Percentiles rank a stretch among this genome's conserved stretches.
phyloP scores from a whole-genome alignment of 805 yeast genomes.

The Candida maltosa region DNA sequence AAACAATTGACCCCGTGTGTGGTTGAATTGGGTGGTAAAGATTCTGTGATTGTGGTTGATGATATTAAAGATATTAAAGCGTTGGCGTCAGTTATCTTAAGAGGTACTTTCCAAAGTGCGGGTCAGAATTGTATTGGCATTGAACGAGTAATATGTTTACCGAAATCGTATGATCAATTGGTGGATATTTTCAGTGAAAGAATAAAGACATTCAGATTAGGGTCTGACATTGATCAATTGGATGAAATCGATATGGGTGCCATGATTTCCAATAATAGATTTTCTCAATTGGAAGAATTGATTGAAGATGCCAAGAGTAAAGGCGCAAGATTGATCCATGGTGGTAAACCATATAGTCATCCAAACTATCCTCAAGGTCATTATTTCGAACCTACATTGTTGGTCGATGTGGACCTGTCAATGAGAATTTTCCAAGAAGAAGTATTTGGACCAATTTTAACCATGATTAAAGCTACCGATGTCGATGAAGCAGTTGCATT shows the following conservation, averaged over 20 bases:
- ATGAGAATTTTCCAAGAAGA: conserved; percentile 86
- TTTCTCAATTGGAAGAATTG: conserved; percentile 61
- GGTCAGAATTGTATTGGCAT: conserved; percentile 99
- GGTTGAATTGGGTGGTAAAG: conserved; percentile 96
- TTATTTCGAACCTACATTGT: conserved; percentile 85
- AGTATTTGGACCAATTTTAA: conserved; percentile 90
- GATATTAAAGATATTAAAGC: conserved; percentile 63
- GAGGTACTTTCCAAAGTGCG: conserved; percentile 95
- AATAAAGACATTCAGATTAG: conserved; percentile 64
- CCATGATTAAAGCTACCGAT: conserved; percentile 68
- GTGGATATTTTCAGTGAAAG: conserved; percentile 55
- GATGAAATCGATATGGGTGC: conserved; percentile 97
- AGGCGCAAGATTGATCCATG: conserved; percentile 79
- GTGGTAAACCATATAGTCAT: conserved; percentile 79
- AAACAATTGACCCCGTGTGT: conserved; percentile 90
- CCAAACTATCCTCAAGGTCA: conserved; percentile 96
- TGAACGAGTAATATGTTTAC: conserved; percentile 85
- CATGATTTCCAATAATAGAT: conserved; percentile 76
- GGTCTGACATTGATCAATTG: conserved; percentile 88
- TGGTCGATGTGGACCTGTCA: conserved; percentile 70
- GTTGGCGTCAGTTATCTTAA: conserved; percentile 66
- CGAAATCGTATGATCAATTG: conserved; percentile 61
- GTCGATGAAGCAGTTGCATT: conserved; percentile 68
- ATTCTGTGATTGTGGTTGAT: conserved; percentile 83
- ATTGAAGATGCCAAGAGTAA: conserved; percentile 69